Conservation (phyloP, 768 basidiomycete species). For the Holtermannia corniformis region DNA sequence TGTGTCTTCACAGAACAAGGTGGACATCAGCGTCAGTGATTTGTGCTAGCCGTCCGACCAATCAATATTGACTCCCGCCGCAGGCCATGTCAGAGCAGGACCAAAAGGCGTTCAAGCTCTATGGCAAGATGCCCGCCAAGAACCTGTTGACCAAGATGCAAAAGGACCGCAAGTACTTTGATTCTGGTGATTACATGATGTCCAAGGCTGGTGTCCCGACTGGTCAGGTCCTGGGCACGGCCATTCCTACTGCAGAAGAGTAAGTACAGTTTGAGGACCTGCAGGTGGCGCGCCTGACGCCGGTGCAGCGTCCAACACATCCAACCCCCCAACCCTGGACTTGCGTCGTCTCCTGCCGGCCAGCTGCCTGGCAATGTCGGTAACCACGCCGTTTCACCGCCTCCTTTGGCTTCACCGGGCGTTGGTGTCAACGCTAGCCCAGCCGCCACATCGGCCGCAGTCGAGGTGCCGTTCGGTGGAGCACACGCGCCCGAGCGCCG, state of each 20-base stretch:
- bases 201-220: conserved; percentile 87
- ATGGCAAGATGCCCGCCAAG: conserved; percentile 94
- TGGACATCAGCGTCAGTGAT: conserved; percentile 76
- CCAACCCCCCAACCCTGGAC: background rate
- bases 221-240: conserved; percentile 81
- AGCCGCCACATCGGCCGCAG: conserved; percentile 28
- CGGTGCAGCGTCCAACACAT: background rate
- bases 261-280: conserved; percentile 43
- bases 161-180: conserved; percentile 99
- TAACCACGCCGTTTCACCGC: background rate
- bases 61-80: background rate
- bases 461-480: conserved; percentile 23
- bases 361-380: conserved; percentile 2
- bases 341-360: background rate
- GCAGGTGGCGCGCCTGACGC: conserved; percentile 2
- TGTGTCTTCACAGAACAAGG: conserved; percentile 69
- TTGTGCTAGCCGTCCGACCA: conserved; percentile 7
- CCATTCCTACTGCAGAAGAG: conserved; percentile 97
- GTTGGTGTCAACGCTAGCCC: conserved; percentile 29
- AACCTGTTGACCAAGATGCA: conserved; percentile 89
- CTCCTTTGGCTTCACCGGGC: conserved; percentile 4
- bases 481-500: conserved; percentile 7
- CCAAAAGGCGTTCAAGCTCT: conserved; percentile 84
- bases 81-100: conserved; percentile 81
- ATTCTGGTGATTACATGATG: conserved; percentile 96